These are phyloP conservation scores for Xerocomellus intermedius DNA, from an alignment of 768 basidiomycete genomes.

Conservation along the genomic window DNA sequence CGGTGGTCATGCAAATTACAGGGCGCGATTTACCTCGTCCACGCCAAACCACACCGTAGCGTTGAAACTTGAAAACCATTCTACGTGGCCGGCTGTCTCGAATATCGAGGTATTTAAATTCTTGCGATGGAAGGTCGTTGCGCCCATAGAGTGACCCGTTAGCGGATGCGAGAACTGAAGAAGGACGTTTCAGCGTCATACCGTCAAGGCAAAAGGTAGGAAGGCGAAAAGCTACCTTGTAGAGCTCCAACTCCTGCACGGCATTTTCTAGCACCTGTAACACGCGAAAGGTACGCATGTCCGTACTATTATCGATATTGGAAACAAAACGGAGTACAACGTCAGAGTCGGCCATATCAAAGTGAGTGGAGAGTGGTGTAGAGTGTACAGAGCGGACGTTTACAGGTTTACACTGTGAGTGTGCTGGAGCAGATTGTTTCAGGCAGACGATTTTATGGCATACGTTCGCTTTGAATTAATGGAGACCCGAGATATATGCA, in stretches of 20 bases:
- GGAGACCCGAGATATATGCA: conserved; percentile 15
- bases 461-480: conserved; percentile 1
- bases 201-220: not conserved
- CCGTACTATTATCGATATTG: conserved; percentile 28
- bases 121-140: conserved; percentile 49
- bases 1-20: not conserved
- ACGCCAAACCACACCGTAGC: conserved; percentile 50
- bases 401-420: not conserved
- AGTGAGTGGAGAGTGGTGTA: not conserved
- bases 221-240: conserved; percentile 35
- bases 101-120: conserved; percentile 44
- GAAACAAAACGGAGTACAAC: conserved; percentile 40
- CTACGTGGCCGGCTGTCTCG: conserved; percentile 53
- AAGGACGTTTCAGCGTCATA: not conserved
- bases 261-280: conserved; percentile 33
- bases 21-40: conserved; percentile 36
- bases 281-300: conserved; percentile 47
- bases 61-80: conserved; percentile 47
- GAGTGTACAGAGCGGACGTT: not conserved
- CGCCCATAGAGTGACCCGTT: conserved; percentile 40
- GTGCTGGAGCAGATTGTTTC: not conserved
- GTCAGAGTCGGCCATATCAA: conserved; percentile 34
- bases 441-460: conserved; percentile 1
- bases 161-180: conserved; percentile 45
- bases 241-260: conserved; percentile 37